Evolutionary conservation across 305 asterid species (phyloP), one percentile per base, ranked within the genome.

Genomic region (Solanum hybrid): DNA sequence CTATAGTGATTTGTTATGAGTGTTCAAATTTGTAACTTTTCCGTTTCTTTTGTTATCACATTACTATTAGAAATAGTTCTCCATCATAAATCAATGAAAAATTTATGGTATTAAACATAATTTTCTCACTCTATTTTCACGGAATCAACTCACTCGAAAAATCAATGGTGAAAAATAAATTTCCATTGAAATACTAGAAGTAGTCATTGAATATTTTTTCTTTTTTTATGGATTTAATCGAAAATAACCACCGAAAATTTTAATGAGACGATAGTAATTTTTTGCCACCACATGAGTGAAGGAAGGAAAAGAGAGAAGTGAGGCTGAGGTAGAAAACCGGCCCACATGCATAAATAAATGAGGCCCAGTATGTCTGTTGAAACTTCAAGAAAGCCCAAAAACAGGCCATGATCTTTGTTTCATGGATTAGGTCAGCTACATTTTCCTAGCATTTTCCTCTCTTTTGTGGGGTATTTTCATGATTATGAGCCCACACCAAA

Each of bases 361-460:
- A 90, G 95, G 94, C 92, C 95, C 92, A 91, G 93, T 20, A 57
- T 87, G 67, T 74, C 73, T 84, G 73, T 78, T 31, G 37, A 81
- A 79, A 36, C 81, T 69, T 28, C 18, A 71, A 69, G 57, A 89
- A 90, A 93, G 97, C 96, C 96, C 94, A 91, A 89, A 88, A 89
- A 90, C 90, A 89, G 86, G 88, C 86, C 93, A 93, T 61, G 93
- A 91, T 91, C 88, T 51, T 78, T 11, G 90, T 91, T 92, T 91
- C 87, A 46, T 37, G 86, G 86, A 92, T 90, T 90, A 89, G 92
- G 92, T 92, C 89, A 61, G 89, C 61, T 51, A 29, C 90, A 88
- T 88, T 89, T 85, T 91, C 89, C 14, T 12, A 57, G 39, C 86
- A 39, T n/a, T 73, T 88, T 14, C 89, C 76, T 75, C 84, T 80